Conservation (phyloP, 2,329 filamentous ascomycete genomes). For the Beauveria sp. region DNA sequence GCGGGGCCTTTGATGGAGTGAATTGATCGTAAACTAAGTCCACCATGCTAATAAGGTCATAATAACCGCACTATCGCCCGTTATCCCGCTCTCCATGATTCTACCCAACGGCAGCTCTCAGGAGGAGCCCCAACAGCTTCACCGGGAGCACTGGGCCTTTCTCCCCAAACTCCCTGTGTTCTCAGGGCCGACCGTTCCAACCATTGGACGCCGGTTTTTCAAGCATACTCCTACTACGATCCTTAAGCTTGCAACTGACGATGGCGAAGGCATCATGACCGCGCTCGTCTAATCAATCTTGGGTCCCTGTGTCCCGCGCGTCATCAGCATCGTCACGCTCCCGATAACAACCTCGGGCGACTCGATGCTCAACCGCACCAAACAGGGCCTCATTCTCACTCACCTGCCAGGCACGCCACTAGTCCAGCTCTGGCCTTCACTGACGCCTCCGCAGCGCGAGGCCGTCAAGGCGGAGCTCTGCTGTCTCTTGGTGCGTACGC, state of each 20-base stretch:
- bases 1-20: too few species aligned
- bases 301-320: background rate
- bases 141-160: background rate
- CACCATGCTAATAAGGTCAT: background rate
- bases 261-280: background rate
- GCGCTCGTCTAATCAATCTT: background rate
- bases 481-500: background rate
- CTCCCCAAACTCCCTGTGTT: background rate
- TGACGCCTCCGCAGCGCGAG: background rate
- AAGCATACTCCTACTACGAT: background rate
- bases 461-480: background rate
- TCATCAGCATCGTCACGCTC: background rate
- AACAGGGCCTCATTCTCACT: background rate
- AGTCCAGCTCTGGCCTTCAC: background rate
- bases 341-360: background rate
- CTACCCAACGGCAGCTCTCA: background rate
- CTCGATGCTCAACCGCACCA: background rate
- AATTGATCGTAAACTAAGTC: too few species aligned
- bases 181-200: background rate
- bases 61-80: background rate
- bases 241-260: background rate
- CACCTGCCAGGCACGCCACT: background rate
- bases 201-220: background rate
- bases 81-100: background rate
- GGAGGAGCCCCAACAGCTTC: conserved; percentile 1